Evolutionary conservation across 164 flowering plant genomes (phyloP).

Genomic region (Tinospora cordifolia): DNA sequence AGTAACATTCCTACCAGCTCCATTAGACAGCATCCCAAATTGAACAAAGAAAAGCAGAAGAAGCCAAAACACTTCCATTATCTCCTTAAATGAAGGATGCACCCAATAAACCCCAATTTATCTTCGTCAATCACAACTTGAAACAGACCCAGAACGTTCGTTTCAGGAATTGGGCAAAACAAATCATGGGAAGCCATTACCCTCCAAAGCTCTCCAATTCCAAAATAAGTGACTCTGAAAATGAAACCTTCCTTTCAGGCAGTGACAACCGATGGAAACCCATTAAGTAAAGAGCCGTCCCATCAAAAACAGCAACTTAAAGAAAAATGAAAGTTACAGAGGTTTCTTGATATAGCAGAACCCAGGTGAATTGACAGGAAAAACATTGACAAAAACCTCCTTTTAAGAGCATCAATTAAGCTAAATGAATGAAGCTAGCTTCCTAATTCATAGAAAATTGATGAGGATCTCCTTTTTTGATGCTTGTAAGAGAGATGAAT

Average conservation of each 20-base stretch:
- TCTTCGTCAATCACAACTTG: neutral
- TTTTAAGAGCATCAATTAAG: no score
- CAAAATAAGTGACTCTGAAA: no score
- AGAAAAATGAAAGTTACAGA: neutral
- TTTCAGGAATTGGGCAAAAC: neutral
- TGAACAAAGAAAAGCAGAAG: neutral
- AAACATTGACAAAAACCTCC: no score
- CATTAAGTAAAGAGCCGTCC: no score
- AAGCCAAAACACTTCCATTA: conserved; percentile 3
- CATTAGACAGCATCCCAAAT: neutral
- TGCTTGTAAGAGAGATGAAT: no score
- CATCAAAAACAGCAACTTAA: neutral
- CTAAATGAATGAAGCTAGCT: no score
- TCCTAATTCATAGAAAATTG: no score
- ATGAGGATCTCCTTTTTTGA: no score
- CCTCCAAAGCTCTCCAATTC: neutral
- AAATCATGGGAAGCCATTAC: neutral
- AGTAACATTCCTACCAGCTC: neutral
- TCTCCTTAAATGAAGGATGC: neutral
- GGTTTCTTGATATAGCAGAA: neutral
- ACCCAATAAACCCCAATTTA: neutral
- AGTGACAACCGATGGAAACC: no score
- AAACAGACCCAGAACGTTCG: neutral
- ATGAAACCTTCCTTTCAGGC: neutral
- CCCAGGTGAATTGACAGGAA: neutral